Evolutionary conservation across 805 yeast genomes (phyloP).

Genomic region (Cyberlindnera americana): DNA sequence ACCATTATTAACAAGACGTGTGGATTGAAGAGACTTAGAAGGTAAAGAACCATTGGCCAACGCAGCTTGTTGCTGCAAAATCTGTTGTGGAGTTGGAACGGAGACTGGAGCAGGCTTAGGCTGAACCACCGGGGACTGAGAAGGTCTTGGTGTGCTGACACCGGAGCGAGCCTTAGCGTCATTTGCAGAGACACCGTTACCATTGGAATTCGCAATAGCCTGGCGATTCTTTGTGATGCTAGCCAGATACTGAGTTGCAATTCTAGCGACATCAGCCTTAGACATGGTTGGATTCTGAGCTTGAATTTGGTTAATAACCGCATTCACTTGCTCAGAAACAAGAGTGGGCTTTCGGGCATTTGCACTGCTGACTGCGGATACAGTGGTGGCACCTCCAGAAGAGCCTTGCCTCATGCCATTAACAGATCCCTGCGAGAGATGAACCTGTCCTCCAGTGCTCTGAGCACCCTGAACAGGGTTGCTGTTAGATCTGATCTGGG

Average conservation of each 20-base stretch:
- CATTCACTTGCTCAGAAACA: conserved; percentile 62
- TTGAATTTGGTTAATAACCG: conserved; percentile 61
- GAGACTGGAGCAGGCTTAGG: conserved; percentile 5
- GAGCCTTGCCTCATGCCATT: conserved; percentile 4
- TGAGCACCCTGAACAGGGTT: conserved; percentile 17
- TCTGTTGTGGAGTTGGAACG: conserved; percentile 41
- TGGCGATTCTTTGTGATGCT: conserved; percentile 44
- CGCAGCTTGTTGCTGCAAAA: conserved; percentile 32
- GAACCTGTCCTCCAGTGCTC: conserved; percentile 12
- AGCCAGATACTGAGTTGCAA: conserved; percentile 63
- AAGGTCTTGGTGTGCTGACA: conserved; percentile 6
- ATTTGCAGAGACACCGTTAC: conserved; percentile 1
- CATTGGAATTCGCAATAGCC: conserved; percentile 21
- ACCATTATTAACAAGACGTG: not conserved
- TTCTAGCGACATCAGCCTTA: conserved; percentile 60
- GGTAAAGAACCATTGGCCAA: conserved; percentile 30
- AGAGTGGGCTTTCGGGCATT: conserved; percentile 29
- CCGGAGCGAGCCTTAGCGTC: conserved; percentile 5
- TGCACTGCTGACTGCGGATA: conserved; percentile 2
- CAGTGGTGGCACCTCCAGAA: conserved; percentile 10
- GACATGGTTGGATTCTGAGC: conserved; percentile 60
- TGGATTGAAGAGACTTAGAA: conserved; percentile 17
- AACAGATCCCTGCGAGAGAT: conserved; percentile 1
- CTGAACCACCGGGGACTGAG: conserved; percentile 14
- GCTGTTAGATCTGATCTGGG: conserved; percentile 21